Evolutionary conservation across 805 yeast species (phyloP).

Genomic region (Metschnikowia anglica): DNA sequence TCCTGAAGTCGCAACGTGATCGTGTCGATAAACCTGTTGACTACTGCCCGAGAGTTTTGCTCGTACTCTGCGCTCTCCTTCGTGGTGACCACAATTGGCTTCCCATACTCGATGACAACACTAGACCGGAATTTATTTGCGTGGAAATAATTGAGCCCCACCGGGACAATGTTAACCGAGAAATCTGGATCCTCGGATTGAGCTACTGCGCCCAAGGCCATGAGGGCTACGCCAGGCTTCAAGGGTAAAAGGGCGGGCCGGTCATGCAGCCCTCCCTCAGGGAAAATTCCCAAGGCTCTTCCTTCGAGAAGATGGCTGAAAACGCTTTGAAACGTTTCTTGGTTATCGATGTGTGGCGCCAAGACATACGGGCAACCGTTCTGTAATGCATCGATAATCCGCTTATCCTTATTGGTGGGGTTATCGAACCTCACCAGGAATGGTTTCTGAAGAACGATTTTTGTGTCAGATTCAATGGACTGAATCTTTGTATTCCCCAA

Average conservation of each 20-base stretch:
- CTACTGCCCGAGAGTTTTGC: conserved; percentile 28
- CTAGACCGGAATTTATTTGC: conserved; percentile 42
- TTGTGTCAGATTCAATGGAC: conserved; percentile 32
- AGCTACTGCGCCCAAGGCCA: conserved; percentile 44
- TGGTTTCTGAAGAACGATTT: conserved; percentile 27
- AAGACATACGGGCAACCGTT: conserved; percentile 34
- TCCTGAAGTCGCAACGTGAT: conserved; percentile 37
- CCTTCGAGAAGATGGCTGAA: conserved; percentile 36
- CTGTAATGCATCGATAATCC: conserved; percentile 18
- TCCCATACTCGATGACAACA: conserved; percentile 44
- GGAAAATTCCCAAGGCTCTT: conserved; percentile 40
- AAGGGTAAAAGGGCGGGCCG: conserved; percentile 42
- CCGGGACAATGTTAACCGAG: conserved; percentile 36
- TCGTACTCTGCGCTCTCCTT: conserved; percentile 29
- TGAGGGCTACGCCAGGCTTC: conserved; percentile 46
- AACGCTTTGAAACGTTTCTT: conserved; percentile 36
- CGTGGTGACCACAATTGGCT: conserved; percentile 37
- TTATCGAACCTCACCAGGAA: conserved; percentile 21
- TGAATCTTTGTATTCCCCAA: conserved; percentile 36
- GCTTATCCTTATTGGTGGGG: conserved; percentile 15
- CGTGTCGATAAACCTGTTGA: conserved; percentile 27
- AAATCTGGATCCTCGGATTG: conserved; percentile 24
- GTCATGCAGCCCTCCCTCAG: conserved; percentile 47
- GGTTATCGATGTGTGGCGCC: conserved; percentile 43
- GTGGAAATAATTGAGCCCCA: conserved; percentile 44